Evolutionary conservation across 345 rosid genomes (phyloP).

Genomic region (Erodium maritimum): DNA sequence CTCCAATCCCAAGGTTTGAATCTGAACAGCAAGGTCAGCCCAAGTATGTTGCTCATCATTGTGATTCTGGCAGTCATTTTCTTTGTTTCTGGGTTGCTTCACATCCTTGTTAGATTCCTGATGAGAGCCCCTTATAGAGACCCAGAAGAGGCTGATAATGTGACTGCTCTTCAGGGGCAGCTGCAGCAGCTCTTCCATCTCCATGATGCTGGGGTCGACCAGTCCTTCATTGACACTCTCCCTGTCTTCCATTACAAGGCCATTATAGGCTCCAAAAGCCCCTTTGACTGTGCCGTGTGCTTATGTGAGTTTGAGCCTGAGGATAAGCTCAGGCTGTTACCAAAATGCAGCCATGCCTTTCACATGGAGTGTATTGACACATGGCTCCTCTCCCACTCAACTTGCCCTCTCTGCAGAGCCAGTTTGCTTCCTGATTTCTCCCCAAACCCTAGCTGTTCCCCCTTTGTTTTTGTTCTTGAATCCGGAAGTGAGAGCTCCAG

Average conservation of each 20-base stretch:
- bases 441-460: conserved; percentile 32
- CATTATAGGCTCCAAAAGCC: conserved; percentile 63
- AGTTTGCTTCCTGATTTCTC: conserved; percentile 60
- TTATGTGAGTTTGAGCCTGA: conserved; percentile 83
- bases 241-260: conserved; percentile 80
- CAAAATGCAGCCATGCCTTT: conserved; percentile 97
- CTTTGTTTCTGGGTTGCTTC: conserved; percentile 85
- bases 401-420: conserved; percentile 93
- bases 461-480: conserved; percentile 73
- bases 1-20: conserved; percentile 28
- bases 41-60: conserved; percentile 64
- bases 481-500: conserved; percentile 82
- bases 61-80: conserved; percentile 78
- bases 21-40: conserved; percentile 61
- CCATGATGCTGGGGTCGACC: conserved; percentile 95
- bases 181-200: conserved; percentile 91
- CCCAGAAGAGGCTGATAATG: conserved; percentile 49
- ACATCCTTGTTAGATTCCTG: conserved; percentile 70
- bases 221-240: conserved; percentile 85
- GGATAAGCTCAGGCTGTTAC: conserved; percentile 85
- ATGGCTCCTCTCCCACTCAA: conserved; percentile 97
- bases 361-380: conserved; percentile 97
- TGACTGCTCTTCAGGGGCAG: conserved; percentile 90
- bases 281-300: conserved; percentile 98
- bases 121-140: conserved; percentile 53